These are phyloP conservation scores for Neonectria hederae DNA, from an alignment of 2,329 filamentous ascomycete species.

Conservation along the genomic window DNA sequence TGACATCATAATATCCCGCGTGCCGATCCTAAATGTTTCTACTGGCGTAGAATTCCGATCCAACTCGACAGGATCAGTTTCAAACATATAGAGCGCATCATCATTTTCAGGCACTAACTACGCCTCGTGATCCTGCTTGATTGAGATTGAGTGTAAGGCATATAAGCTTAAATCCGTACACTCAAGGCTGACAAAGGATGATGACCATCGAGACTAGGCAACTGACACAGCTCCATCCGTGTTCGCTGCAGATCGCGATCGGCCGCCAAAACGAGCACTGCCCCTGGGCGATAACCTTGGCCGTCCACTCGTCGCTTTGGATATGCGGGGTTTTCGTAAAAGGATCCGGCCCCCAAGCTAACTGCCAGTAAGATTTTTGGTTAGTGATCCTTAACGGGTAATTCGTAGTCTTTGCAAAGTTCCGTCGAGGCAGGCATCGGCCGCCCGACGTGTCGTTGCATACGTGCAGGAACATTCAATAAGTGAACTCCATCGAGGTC, in stretches of 20 bases:
- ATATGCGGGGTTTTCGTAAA: background rate
- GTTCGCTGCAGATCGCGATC: background rate
- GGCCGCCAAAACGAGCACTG: background rate
- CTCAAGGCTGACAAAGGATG: background rate
- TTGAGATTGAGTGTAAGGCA: background rate
- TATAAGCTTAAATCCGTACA: background rate
- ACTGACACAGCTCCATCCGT: background rate
- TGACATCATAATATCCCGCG: background rate
- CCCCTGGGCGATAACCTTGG: background rate
- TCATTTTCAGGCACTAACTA: background rate
- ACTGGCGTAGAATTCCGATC: background rate
- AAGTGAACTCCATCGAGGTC: background rate
- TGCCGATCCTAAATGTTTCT: background rate
- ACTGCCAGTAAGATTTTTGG: background rate
- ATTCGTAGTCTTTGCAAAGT: background rate
- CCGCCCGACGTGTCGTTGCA: background rate
- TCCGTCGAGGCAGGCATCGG: background rate
- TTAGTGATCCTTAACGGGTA: background rate
- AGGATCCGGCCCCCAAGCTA: background rate
- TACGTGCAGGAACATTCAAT: background rate
- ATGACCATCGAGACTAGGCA: background rate
- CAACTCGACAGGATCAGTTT: background rate
- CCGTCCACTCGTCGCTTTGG: background rate
- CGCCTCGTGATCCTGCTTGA: background rate
- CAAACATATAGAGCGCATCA: background rate